phyloP scores from a whole-genome alignment of 164 flowering plant species.

The Vitis riparia region DNA sequence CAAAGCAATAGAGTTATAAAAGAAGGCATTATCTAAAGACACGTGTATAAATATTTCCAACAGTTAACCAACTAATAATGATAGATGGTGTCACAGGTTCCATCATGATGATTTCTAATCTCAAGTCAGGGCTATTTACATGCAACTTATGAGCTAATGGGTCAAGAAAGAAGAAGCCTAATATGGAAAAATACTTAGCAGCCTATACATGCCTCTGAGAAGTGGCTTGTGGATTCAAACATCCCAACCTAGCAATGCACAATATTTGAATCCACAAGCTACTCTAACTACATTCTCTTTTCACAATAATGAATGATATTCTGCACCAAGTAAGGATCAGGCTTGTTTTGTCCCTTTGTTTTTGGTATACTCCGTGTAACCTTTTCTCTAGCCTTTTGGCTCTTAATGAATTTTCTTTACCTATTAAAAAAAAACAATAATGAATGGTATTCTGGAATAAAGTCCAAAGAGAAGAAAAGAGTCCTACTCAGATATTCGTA shows the following conservation, averaged over 20 bases:
- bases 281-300: not conserved
- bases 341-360: no score
- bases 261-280: not conserved
- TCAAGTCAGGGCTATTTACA: not conserved
- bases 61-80: not conserved
- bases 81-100: not conserved
- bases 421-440: not conserved
- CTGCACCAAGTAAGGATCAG: no score
- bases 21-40: not conserved
- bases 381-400: no score
- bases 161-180: not conserved
- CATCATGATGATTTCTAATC: not conserved
- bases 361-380: no score
- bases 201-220: not conserved
- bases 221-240: not conserved
- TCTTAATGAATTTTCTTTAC: no score
- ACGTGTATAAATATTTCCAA: not conserved
- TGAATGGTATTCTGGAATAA: not conserved
- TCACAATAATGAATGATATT: no score
- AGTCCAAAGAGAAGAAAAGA: slow-evolving; percentile 16
- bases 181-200: not conserved
- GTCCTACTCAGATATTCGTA: slow-evolving; percentile 91
- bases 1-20: not conserved
- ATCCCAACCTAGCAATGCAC: not conserved
- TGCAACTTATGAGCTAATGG: not conserved